Percentiles rank a stretch among this genome's conserved stretches.
Conservation (phyloP, 768 basidiomycete genomes). For the Termitomyces sp. region DNA sequence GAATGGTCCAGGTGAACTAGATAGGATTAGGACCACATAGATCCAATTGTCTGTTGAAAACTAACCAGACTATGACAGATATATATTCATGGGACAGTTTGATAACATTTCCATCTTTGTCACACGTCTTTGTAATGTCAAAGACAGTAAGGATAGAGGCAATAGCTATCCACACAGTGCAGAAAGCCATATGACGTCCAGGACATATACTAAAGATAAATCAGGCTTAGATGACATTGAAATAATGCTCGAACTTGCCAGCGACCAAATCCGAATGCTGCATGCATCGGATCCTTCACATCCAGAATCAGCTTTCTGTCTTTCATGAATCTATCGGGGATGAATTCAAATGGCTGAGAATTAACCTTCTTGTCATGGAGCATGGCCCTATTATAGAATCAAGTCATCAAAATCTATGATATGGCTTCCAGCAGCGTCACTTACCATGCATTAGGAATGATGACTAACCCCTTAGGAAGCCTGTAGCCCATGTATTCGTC, state of each 20-base stretch:
- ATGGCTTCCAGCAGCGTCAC: background rate
- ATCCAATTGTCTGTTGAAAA: background rate
- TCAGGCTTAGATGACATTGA: background rate
- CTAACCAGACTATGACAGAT: conserved; percentile 8
- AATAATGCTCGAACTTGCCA: conserved; percentile 3
- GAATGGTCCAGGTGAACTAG: background rate
- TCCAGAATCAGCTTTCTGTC: conserved; percentile 14
- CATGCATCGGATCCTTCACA: conserved; percentile 11
- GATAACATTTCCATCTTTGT: conserved; percentile 15
- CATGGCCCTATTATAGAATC: conserved; percentile 25
- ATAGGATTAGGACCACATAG: background rate
- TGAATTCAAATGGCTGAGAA: conserved; percentile 25
- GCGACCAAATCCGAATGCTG: conserved; percentile 17
- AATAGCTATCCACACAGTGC: conserved; percentile 9
- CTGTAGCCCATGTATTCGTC: conserved; percentile 30
- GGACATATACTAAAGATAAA: conserved; percentile 21
- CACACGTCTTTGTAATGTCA: conserved; percentile 18
- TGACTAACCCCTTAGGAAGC: conserved; percentile 27
- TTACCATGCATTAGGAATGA: conserved; percentile 28
- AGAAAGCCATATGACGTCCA: conserved; percentile 28
- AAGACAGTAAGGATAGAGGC: conserved; percentile 23
- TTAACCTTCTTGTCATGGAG: conserved; percentile 26
- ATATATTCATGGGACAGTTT: conserved; percentile 10
- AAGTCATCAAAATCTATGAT: background rate
- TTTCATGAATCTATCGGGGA: conserved; percentile 33